phyloP scores from a whole-genome alignment of 306 rosid genomes.

The Notholithocarpus densiflorus region DNA sequence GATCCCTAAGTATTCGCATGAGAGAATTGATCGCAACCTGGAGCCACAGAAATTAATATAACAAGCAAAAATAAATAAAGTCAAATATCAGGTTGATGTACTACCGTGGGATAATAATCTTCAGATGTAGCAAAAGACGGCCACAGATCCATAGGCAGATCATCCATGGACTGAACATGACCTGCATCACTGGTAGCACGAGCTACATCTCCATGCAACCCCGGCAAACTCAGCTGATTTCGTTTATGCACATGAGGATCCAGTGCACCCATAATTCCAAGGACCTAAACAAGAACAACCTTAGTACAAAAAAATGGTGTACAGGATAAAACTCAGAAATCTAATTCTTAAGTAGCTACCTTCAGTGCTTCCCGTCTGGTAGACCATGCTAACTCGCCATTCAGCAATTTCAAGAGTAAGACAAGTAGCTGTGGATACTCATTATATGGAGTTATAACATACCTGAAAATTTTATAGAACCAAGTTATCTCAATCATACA shows the following conservation, averaged over 20 bases:
- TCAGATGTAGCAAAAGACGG: slow-evolving; percentile 97
- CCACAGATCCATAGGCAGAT: slow-evolving; percentile 80
- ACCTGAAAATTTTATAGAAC: slow-evolving; percentile 43
- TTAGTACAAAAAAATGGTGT: background rate
- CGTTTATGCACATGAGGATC: slow-evolving; percentile 93
- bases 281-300: slow-evolving; percentile 56
- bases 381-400: slow-evolving; percentile 97
- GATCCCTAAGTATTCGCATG: slow-evolving; percentile 95
- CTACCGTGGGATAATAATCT: slow-evolving; percentile 90
- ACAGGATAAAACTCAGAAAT: slow-evolving; percentile 16
- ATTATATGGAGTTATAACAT: slow-evolving; percentile 93
- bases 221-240: slow-evolving; percentile 76
- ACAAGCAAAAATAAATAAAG: slow-evolving; percentile 4
- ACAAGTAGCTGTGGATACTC: slow-evolving; percentile 88
- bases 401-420: slow-evolving; percentile 81
- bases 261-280: slow-evolving; percentile 98
- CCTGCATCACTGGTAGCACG: slow-evolving; percentile 85
- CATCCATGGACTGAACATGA: slow-evolving; percentile 89
- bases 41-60: slow-evolving; percentile 12
- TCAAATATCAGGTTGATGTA: slow-evolving; percentile 15
- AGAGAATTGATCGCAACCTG: slow-evolving; percentile 98
- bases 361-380: slow-evolving; percentile 95
- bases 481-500: background rate
- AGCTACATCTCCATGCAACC: slow-evolving; percentile 77
- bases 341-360: slow-evolving; percentile 44